Evolutionary conservation across 2,329 filamentous ascomycete genomes (phyloP), one percentile per base, ranked within the genome.

Genomic region (Exophiala lecanii-corni): DNA sequence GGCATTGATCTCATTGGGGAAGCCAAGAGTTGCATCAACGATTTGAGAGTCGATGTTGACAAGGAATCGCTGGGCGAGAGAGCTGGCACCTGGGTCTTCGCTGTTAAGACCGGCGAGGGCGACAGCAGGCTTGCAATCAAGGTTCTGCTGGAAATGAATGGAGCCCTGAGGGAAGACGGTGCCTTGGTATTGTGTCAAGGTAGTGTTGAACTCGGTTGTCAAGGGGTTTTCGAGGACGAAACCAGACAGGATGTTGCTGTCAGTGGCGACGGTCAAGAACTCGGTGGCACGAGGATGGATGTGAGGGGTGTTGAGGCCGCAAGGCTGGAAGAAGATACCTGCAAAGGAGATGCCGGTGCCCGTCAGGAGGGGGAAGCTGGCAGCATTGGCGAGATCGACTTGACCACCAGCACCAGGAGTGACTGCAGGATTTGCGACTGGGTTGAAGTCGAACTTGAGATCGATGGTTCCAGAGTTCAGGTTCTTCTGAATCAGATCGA

Each of bases 11-110:
- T 51, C 43, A 30, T 47, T 51, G 30, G 51, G 55, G 44, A 55
- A 54, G 19, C 55, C 55, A 9, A 57, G 43, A n/a, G 51, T 37
- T 30, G 72, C 72, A 35, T 66, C 61, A 17, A 76, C 64, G 30
- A 74, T 59, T 46, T 72, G 65, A 38, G 65, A 59, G 44, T 62
- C 61, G 36, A 75, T 57, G n/a, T 65, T 63, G 38, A 39, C 30
- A 49, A 78, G 72, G 37, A 72, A 64, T 55, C 71, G 69, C 55
- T 78, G 69, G 28, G 71, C 68, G 36, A 71, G 59, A 58, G 74
- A 45, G 43, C 41, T 51, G 30, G 53, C 55, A 36, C 55, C 55
- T 16, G 55, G 68, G 45, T 73, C 69, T 39, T 67, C 68, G 13
- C 45, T 57, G 60, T 67, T 69, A 16, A 73, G 57, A 1, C 61